A percentile compares a stretch with the other conserved stretches of the same genome.
phyloP scores from a whole-genome alignment of 257 asterid species.

The Fraxinus americana region DNA sequence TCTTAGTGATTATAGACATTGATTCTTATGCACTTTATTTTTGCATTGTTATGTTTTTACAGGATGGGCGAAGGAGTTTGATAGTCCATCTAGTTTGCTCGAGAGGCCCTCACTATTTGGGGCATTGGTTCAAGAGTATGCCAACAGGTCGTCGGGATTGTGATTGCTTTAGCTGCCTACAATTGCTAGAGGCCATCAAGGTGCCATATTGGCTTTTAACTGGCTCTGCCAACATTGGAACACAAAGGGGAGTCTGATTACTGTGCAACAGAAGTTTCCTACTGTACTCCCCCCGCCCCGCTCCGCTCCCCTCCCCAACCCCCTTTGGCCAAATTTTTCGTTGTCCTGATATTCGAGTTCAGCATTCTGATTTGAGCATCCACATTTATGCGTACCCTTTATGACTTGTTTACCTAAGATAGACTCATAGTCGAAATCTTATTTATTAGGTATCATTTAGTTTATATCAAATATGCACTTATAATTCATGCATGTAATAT shows the following conservation, averaged over 20 bases:
- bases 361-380: too few species aligned
- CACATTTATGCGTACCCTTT: not conserved
- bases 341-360: not conserved
- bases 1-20: not conserved
- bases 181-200: not conserved
- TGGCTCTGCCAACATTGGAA: not conserved
- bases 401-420: too few species aligned
- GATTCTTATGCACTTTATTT: not conserved
- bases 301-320: too few species aligned
- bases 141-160: conserved; percentile 55
- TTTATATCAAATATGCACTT: too few species aligned
- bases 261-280: too few species aligned
- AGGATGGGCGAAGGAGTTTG: conserved; percentile 71
- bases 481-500: too few species aligned
- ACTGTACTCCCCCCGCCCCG: not conserved
- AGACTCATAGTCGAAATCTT: too few species aligned
- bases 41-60: conserved; percentile 3
- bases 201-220: not conserved
- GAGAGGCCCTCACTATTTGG: conserved; percentile 58
- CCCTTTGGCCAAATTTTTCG: not conserved
- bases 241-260: not conserved
- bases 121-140: conserved; percentile 68
- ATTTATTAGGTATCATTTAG: too few species aligned
- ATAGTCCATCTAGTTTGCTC: conserved; percentile 51
- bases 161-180: conserved; percentile 26